Conservation (phyloP, 2,329 filamentous ascomycete genomes). For the Pezicula radicicola region DNA sequence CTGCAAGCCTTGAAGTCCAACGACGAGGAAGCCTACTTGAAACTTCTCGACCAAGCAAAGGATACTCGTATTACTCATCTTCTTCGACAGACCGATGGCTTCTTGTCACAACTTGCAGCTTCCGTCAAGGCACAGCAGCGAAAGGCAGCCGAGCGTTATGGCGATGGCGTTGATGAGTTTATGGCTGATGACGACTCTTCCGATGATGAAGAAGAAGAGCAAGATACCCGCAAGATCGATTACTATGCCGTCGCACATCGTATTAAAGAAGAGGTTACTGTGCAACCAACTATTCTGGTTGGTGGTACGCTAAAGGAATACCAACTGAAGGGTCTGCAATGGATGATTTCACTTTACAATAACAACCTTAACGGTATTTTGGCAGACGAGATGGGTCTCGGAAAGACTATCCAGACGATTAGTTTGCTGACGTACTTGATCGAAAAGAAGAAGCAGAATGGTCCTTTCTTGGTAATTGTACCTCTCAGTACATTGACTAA, state of each 20-base stretch:
- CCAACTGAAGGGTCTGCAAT: conserved; percentile 96
- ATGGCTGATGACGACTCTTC: conserved; percentile 59
- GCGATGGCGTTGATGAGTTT: conserved; percentile 51
- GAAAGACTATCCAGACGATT: conserved; percentile 99
- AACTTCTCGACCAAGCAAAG: conserved; percentile 96
- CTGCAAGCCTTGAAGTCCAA: conserved; percentile 97
- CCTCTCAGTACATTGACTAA: conserved; percentile 96
- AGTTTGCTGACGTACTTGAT: conserved; percentile 96
- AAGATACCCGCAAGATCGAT: conserved; percentile 80
- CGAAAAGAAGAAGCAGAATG: conserved; percentile 87
- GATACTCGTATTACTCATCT: conserved; percentile 98
- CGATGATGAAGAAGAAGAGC: conserved; percentile 63
- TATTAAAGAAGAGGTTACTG: conserved; percentile 85
- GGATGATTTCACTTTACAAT: conserved; percentile 99
- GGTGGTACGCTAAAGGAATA: conserved; percentile 96
- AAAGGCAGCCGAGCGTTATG: conserved; percentile 75
- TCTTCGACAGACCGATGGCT: conserved; percentile 94
- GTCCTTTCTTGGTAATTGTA: conserved; percentile 94
- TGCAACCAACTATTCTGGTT: conserved; percentile 81
- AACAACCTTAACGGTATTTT: conserved; percentile 99
- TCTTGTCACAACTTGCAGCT: conserved; percentile 90
- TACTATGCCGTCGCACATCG: conserved; percentile 98
- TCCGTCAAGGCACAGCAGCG: conserved; percentile 95
- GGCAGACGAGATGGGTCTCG: conserved; percentile 98
- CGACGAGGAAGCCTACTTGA: conserved; percentile 98